Percentiles rank a stretch among this genome's conserved stretches.
phyloP scores from a whole-genome alignment of 169 alveolate species.

The Plasmodium chabaudi region DNA sequence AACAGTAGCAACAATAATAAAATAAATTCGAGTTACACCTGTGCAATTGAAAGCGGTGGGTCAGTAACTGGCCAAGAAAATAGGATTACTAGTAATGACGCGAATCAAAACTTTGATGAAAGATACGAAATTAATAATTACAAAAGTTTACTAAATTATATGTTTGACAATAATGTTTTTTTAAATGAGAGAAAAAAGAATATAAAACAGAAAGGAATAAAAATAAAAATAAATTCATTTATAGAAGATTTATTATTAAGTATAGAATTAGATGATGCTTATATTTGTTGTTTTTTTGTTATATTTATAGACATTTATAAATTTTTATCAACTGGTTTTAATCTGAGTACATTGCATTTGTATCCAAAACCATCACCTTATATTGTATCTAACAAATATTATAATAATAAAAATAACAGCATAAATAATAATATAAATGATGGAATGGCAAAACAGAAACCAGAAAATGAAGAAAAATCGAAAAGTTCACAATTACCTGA shows the following conservation, averaged over 20 bases:
- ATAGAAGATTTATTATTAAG: slow-evolving; percentile 64
- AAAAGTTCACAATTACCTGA: slow-evolving; percentile 5
- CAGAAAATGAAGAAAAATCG: background rate
- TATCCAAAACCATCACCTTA: slow-evolving; percentile 78
- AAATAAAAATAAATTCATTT: slow-evolving; percentile 70
- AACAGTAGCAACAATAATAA: background rate
- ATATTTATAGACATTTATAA: slow-evolving; percentile 70
- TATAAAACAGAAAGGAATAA: slow-evolving; percentile 75
- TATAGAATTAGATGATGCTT: slow-evolving; percentile 76
- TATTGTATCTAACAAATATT: slow-evolving; percentile 48
- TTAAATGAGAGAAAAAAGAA: slow-evolving; percentile 61
- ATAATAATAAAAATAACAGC: slow-evolving; percentile 9
- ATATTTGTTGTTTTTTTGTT: slow-evolving; percentile 64
- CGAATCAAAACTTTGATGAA: background rate
- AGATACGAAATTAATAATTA: slow-evolving; percentile 14
- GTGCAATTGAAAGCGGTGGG: too few relatives aligned
- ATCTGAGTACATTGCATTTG: slow-evolving; percentile 68
- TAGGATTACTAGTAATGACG: background rate
- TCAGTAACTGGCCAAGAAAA: background rate
- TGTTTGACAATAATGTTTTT: slow-evolving; percentile 73
- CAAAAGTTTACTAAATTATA: slow-evolving; percentile 28
- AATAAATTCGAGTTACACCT: background rate
- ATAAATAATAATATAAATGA: background rate
- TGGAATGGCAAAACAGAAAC: background rate
- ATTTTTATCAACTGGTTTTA: slow-evolving; percentile 60